These are phyloP conservation scores for Talaromyces adpressus DNA, from an alignment of 495 filamentous ascomycete species.

Conservation along the genomic window DNA sequence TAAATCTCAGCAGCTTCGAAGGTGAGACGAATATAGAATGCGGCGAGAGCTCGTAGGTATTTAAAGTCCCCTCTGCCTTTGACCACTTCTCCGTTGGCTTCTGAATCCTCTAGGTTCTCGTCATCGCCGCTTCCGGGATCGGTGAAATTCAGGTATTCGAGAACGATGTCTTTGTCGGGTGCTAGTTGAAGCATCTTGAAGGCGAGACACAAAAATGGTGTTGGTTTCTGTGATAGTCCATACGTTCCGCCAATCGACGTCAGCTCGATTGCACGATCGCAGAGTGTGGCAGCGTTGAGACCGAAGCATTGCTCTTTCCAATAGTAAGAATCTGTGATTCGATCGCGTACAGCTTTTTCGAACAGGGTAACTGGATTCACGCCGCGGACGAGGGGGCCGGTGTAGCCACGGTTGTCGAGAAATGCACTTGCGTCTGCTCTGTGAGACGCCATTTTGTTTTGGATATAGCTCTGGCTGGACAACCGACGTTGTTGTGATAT, in stretches of 20 bases:
- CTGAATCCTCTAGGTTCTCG: constrained; percentile 9
- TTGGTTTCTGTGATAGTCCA: constrained; percentile 72
- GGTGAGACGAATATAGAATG: constrained; percentile 90
- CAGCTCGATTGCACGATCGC: constrained; percentile 82
- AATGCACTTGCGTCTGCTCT: constrained; percentile 68
- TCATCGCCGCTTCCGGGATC: constrained; percentile 34
- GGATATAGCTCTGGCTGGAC: background rate
- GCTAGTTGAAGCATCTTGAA: constrained; percentile 92
- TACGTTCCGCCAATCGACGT: constrained; percentile 81
- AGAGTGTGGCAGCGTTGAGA: constrained; percentile 81
- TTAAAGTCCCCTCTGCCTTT: constrained; percentile 69
- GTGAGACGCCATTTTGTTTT: constrained; percentile 32
- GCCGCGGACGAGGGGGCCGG: constrained; percentile 60
- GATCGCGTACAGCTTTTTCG: constrained; percentile 88
- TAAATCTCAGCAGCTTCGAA: constrained; percentile 78
- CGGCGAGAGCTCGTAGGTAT: constrained; percentile 81
- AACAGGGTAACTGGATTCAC: constrained; percentile 85
- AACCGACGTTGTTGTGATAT: background rate
- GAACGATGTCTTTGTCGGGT: constrained; percentile 70
- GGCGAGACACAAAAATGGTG: constrained; percentile 87
- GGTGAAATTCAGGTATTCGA: constrained; percentile 65
- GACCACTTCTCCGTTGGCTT: constrained; percentile 17
- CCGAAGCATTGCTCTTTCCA: constrained; percentile 99
- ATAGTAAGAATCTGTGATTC: constrained; percentile 90
- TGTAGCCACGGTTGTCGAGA: constrained; percentile 74